A percentile compares a stretch with the other conserved stretches of the same genome.
Evolutionary conservation across 768 basidiomycete species (phyloP).

Genomic region (Lactarius vividus): DNA sequence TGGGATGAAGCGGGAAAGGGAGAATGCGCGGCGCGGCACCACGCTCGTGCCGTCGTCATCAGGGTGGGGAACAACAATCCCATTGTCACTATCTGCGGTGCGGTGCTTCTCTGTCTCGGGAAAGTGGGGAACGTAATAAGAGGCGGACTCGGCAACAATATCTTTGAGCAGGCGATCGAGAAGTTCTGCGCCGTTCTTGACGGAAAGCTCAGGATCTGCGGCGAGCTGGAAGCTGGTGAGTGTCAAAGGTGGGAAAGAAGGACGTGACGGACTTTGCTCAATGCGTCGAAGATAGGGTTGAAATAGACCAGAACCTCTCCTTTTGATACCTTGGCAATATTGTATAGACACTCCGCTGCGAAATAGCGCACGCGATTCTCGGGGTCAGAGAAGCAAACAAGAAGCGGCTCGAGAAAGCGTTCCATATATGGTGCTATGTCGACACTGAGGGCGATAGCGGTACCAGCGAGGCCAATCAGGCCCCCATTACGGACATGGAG

Average conservation of each 20-base stretch:
- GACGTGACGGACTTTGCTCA: constrained; percentile 77
- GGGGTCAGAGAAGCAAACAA: constrained; percentile 88
- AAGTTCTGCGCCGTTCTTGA: constrained; percentile 97
- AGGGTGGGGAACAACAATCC: constrained; percentile 64
- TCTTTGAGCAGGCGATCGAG: constrained; percentile 97
- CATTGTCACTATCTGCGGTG: constrained; percentile 42
- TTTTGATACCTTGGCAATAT: constrained; percentile 96
- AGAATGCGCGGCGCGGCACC: constrained; percentile 73
- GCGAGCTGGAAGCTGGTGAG: constrained; percentile 61
- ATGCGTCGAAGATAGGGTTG: constrained; percentile 96
- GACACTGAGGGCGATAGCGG: constrained; percentile 93
- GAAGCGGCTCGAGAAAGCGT: constrained; percentile 83
- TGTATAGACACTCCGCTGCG: constrained; percentile 97
- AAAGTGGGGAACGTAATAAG: constrained; percentile 88
- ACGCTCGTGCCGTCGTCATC: constrained; percentile 46
- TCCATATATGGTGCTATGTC: constrained; percentile 94
- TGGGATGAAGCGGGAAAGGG: constrained; percentile 91
- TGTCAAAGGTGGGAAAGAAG: background rate
- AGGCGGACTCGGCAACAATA: constrained; percentile 95
- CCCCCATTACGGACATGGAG: constrained; percentile 93
- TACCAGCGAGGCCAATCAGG: constrained; percentile 92
- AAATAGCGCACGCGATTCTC: constrained; percentile 97
- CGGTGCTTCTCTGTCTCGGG: constrained; percentile 73
- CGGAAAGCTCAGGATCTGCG: constrained; percentile 91
- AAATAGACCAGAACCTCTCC: constrained; percentile 96